phyloP scores from a whole-genome alignment of 139 green algal genomes.

The Zygnema circumcarinatum region DNA sequence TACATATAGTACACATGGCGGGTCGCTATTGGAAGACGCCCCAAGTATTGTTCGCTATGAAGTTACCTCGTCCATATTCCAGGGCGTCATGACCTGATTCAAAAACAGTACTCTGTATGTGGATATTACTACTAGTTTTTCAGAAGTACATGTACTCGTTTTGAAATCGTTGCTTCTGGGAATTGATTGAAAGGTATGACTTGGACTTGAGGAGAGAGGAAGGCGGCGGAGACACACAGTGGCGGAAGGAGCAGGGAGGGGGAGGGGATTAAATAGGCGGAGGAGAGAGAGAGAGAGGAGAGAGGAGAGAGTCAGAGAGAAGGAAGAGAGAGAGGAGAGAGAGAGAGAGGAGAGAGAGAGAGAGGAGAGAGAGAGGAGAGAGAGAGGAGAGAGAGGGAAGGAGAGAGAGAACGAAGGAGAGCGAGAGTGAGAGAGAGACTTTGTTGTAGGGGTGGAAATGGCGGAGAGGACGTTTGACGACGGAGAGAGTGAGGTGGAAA shows the following conservation, averaged over 20 bases:
- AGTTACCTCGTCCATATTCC: too few relatives aligned
- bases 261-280: neutral
- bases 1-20: too few relatives aligned
- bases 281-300: neutral
- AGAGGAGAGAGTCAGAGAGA: neutral
- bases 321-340: neutral
- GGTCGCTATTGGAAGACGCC: too few relatives aligned
- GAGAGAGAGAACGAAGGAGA: neutral
- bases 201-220: too few relatives aligned
- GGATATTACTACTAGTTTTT: too few relatives aligned
- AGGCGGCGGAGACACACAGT: neutral
- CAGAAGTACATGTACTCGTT: too few relatives aligned
- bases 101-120: too few relatives aligned
- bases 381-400: neutral
- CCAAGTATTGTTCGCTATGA: too few relatives aligned
- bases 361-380: neutral
- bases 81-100: too few relatives aligned
- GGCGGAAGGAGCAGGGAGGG: neutral
- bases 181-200: too few relatives aligned
- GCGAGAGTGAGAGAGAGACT: neutral
- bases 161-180: conserved; percentile 3
- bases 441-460: neutral
- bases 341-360: neutral
- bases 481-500: neutral
- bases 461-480: conserved; percentile 7